Conservation (phyloP, 1,139 yeast species). For the Tardiomyces digboiensis region DNA sequence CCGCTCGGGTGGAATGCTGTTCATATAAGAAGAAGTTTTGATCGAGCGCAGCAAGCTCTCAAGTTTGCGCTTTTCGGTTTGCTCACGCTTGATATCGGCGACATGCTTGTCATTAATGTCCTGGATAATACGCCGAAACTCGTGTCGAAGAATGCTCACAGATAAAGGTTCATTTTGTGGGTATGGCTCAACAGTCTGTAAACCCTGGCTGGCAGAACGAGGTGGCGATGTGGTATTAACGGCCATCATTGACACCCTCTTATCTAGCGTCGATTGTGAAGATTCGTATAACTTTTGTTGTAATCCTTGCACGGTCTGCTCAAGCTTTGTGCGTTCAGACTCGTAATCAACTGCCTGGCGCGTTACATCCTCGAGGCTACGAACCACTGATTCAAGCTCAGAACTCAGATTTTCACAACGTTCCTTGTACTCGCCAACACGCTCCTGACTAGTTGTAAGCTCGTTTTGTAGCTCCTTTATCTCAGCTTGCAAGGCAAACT, state of each 20-base stretch:
- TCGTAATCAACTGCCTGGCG: constrained; percentile 28
- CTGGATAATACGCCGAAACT: constrained; percentile 57
- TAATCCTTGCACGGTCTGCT: constrained; percentile 19
- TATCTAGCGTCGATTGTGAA: constrained; percentile 13
- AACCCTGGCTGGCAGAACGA: constrained; percentile 1
- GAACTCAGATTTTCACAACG: constrained; percentile 22
- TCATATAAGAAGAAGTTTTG: constrained; percentile 15
- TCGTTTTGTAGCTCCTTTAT: constrained; percentile 18
- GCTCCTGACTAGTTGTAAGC: constrained; percentile 8
- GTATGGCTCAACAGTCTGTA: constrained; percentile 3
- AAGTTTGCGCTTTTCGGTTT: constrained; percentile 43
- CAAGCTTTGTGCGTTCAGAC: constrained; percentile 22
- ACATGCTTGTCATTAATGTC: constrained; percentile 57
- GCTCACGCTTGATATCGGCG: constrained; percentile 40
- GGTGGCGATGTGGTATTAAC: constrained; percentile 4
- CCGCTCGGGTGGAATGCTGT: constrained; percentile 12
- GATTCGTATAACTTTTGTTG: constrained; percentile 15
- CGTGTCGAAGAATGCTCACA: constrained; percentile 44
- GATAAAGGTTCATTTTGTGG: constrained; percentile 13
- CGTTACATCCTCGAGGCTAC: constrained; percentile 27
- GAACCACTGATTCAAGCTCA: constrained; percentile 24
- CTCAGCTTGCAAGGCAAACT: constrained; percentile 20
- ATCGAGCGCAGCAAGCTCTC: constrained; percentile 29
- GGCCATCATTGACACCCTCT: constrained; percentile 15
- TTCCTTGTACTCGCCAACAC: constrained; percentile 22